A percentile compares a stretch with the other conserved stretches of the same genome.
Conservation (phyloP, 2,329 filamentous ascomycete species). For the Remersonia thermophila region DNA sequence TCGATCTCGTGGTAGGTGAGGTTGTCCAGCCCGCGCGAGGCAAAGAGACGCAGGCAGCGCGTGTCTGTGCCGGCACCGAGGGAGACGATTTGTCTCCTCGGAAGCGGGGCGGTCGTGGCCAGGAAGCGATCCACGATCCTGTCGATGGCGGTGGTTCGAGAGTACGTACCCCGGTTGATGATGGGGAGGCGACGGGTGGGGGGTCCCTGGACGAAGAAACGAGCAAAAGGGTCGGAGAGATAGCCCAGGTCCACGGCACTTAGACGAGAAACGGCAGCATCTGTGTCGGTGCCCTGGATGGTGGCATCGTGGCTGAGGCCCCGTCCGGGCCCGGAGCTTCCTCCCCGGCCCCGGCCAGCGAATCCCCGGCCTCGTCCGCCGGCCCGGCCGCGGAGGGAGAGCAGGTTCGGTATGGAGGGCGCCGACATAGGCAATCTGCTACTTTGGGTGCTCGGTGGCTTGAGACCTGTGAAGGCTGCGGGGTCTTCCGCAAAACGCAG, state of each 20-base stretch:
- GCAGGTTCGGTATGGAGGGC: slow-evolving; percentile 66
- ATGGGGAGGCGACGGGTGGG: slow-evolving; percentile 60
- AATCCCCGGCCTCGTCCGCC: slow-evolving; percentile 17
- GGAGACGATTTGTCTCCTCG: slow-evolving; percentile 66
- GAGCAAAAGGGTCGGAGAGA: slow-evolving; percentile 68
- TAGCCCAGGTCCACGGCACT: slow-evolving; percentile 83
- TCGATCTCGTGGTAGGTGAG: slow-evolving; percentile 87
- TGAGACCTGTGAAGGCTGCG: too few species aligned
- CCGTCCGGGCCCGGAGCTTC: slow-evolving; percentile 14
- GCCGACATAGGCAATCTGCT: too few species aligned
- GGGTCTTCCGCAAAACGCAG: too few species aligned
- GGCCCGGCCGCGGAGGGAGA: slow-evolving; percentile 36
- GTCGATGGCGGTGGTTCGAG: slow-evolving; percentile 75
- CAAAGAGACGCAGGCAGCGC: slow-evolving; percentile 63
- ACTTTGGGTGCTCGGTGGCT: too few species aligned
- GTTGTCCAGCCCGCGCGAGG: slow-evolving; percentile 28
- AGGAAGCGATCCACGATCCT: slow-evolving; percentile 63
- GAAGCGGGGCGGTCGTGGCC: slow-evolving; percentile 20
- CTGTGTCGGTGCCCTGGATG: slow-evolving; percentile 81
- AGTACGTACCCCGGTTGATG: slow-evolving; percentile 94
- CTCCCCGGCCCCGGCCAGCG: slow-evolving; percentile 23
- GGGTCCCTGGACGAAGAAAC: slow-evolving; percentile 50
- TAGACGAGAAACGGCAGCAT: slow-evolving; percentile 77
- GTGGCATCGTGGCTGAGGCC: slow-evolving; percentile 50
- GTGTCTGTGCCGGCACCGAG: slow-evolving; percentile 92